Evolutionary conservation across 129 eudicot genomes (phyloP).

Genomic region (Daucus carota): DNA sequence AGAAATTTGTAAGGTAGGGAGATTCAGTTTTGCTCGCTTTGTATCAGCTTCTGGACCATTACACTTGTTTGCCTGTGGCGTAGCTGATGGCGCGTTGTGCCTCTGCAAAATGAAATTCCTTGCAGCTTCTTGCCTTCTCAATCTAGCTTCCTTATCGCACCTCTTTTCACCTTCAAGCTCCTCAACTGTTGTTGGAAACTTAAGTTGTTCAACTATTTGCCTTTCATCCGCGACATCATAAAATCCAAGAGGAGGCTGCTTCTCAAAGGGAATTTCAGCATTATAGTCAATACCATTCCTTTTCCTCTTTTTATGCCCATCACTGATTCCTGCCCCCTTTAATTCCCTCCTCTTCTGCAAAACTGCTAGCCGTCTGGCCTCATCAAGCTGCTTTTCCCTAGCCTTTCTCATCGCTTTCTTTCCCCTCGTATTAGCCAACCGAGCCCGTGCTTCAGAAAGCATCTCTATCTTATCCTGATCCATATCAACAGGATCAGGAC

Average conservation of each 20-base stretch:
- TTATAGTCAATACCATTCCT: constrained; percentile 85
- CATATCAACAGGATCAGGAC: constrained; percentile 98
- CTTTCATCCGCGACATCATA: constrained; percentile 75
- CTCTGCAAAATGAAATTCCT: constrained; percentile 77
- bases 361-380: constrained; percentile 92
- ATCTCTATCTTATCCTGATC: constrained; percentile 97
- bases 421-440: constrained; percentile 87
- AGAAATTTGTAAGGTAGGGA: constrained; percentile 86
- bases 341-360: constrained; percentile 91
- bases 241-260: constrained; percentile 93
- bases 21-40: constrained; percentile 75
- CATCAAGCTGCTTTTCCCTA: constrained; percentile 95
- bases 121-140: constrained; percentile 89
- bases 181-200: constrained; percentile 75
- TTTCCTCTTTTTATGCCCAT: constrained; percentile 66
- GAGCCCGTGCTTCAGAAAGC: constrained; percentile 95
- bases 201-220: constrained; percentile 51
- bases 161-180: constrained; percentile 96
- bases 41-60: constrained; percentile 77
- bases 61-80: constrained; percentile 76
- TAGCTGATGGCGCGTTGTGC: constrained; percentile 87
- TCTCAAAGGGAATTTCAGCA: constrained; percentile 93
- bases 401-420: constrained; percentile 97
- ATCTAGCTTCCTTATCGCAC: constrained; percentile 71
- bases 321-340: constrained; percentile 85